Evolutionary conservation across 495 filamentous ascomycete genomes (phyloP), one percentile per base, ranked within the genome.

Genomic region (Lophiotrema nucula): DNA sequence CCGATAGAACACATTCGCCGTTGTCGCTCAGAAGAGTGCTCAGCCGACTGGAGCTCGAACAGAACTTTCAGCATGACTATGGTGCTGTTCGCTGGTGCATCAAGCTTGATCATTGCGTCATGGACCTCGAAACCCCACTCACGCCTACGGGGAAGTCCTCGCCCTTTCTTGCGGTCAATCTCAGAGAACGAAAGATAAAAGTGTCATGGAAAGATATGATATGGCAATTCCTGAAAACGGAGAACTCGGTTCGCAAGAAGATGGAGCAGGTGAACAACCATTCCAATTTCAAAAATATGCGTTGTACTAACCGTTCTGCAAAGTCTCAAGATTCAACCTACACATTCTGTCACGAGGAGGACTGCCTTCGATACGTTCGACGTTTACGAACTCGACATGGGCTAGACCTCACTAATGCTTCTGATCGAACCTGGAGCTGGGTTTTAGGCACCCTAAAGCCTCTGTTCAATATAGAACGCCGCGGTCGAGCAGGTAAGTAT

Each of bases 341-440:
- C 23, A 54, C 57, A 13, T 62, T 49, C 45, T 39, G 19, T n/a
- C 44, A 13, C 11, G 2, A 43, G 26, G 58, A 62, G 31, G 51
- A 62, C 37, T 45, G 51, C 37, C 22, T 62, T 15, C 42, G 52
- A 24, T 45, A 22, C 1, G 37, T 62, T 8, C 51, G 58, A 13
- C 58, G 58, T 11, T 27, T 22, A 11, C 52, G 26, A 2, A 6
- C 52, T 4, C 52, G 45, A 13, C 12, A 24, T 5, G 6, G 2
- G 19, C 50, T 60, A 2, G 35, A 60, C 22, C 44, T 23, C n/a
- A 8, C 28, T 8, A 4, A 38, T 13, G 15, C 12, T 0, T 2
- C 5, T 23, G 31, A 56, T 21, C 44, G 46, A 4, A 4, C 23
- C 13, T 5, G 47, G 3, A 23, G 10, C n/a, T 62, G 58, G 58